Evolutionary conservation across 1,284 basidiomycete genomes (phyloP), one percentile per base, ranked within the genome.

Genomic region (Cryptococcus hybrid): DNA sequence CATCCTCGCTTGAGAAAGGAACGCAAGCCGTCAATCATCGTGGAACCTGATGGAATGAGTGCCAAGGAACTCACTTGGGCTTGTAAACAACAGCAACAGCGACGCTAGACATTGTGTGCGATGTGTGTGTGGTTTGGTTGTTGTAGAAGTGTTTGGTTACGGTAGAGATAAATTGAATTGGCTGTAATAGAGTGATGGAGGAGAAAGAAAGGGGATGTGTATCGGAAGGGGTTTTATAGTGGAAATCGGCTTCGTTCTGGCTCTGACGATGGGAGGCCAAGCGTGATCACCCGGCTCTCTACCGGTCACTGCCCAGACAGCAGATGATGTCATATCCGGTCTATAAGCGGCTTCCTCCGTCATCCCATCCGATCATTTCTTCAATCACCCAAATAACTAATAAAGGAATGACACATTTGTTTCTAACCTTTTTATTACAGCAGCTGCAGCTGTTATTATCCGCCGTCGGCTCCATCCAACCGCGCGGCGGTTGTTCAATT

Each of bases 1-100:
- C 73, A 61, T 75, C 70, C 65, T 71, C 66, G 60, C 63, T 60
- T 24, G 24, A 24, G 24, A 56, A 39, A 9, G 18, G 35, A 47
- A 47, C 5, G 30, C 7, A 46, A 18, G 24, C 45, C 15, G 40
- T 13, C 1, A 15, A 42, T 5, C 13, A 35, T 24, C 39, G 35
- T 34, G 43, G 12, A 35, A 35, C 12, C 35, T 18, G 48, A 15
- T 52, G 11, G 51, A n/a, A 7, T n/a, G 5, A 30, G n/a, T 8
- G 24, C 8, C 13, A 8, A 15, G 18, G 9, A 39, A 24, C 52
- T 46, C 38, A 54, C 52, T 60, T 59, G 30, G 70, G 73, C 52
- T 64, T 64, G 63, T 65, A 73, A 63, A 74, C 64, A 60, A 54
- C 43, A 38, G 52, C 52, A 44, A 38, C 36, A 30, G 52, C 37